Evolutionary conservation across 257 asterid genomes (phyloP), one percentile per base, ranked within the genome.

Genomic region (Solanum appendiculatum): DNA sequence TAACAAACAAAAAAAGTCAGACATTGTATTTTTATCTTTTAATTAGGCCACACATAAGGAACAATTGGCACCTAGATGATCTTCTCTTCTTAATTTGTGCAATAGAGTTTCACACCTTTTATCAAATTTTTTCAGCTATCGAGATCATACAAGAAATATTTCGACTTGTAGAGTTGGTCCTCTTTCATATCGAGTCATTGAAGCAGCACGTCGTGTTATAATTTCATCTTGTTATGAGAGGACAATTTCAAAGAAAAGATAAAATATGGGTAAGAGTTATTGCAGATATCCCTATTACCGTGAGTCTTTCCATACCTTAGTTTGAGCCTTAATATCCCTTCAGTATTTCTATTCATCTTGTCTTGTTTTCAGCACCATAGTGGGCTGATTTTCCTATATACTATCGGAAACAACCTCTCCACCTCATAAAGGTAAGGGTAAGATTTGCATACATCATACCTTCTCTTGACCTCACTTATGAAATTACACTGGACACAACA

Each of bases 391-490:
- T 54, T 54, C 63, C 2, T 54, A 54, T 18, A 54, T 18, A 18
- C 18, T 18, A 64, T 5, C 20, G 4, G 7, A 54, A 54, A 54
- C 3, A 7, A 18, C 11, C 3, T 54, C 8, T 54, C 10, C 20
- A 18, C 11, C 64, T 20, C n/a, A 20, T 0, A 54, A 54, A 54
- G 11, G 11, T 20, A 54, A 54, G 21, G n/a, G 3, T 56, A 56
- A 56, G 12, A 0, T 7, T 0, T 1, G 21, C 64, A 0, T 9
- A 56, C n/a, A 7, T 3, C 14, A 7, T 48, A 5, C 7, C 7
- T 0, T 48, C 0, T 3, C 9, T 51, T 16, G 16, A 2, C 60
- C 3, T 1, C 3, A 16, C 23, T 51, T 16, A 51, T 51, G 9
- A 51, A 16, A 51, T 15, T 51, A 16, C 15, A 51, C 0, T 2